Percentiles rank a stretch among this genome's conserved stretches.
These are phyloP conservation scores for Chlamydomonas sp. DNA, from an alignment of 139 green algal species.

Conservation along the genomic window DNA sequence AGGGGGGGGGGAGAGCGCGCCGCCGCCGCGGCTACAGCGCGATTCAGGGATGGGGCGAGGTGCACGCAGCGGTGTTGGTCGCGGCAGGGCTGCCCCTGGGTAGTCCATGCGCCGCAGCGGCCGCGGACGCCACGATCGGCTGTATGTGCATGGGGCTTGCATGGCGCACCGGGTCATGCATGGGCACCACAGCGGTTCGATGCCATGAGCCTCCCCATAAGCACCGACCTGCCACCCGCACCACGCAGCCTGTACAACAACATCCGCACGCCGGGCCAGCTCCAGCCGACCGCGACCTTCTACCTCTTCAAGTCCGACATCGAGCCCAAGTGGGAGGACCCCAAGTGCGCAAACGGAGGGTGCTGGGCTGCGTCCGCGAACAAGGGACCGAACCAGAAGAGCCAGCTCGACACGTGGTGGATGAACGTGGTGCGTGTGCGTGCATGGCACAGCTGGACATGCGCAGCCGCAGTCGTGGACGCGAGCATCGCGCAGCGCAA, in stretches of 20 bases:
- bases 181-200: too few species aligned
- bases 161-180: too few species aligned
- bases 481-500: too few species aligned
- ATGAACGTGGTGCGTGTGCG: slow-evolving; percentile 63
- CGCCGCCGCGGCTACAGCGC: too few species aligned
- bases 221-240: too few species aligned
- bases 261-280: slow-evolving; percentile 83
- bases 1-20: too few species aligned
- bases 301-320: slow-evolving; percentile 96
- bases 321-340: slow-evolving; percentile 98
- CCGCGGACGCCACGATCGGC: not conserved
- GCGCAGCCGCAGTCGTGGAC: not conserved
- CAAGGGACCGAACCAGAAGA: slow-evolving; percentile 47
- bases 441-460: not conserved
- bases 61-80: too few species aligned
- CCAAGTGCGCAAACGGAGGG: slow-evolving; percentile 74
- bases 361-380: slow-evolving; percentile 79
- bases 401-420: slow-evolving; percentile 86
- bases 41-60: too few species aligned
- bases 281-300: slow-evolving; percentile 79
- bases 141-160: not conserved
- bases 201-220: too few species aligned
- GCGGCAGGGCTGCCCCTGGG: too few species aligned
- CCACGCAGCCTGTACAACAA: slow-evolving; percentile 99
- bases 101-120: too few species aligned